phyloP scores from a whole-genome alignment of 164 flowering plant genomes.

The Magnolia officinalis region DNA sequence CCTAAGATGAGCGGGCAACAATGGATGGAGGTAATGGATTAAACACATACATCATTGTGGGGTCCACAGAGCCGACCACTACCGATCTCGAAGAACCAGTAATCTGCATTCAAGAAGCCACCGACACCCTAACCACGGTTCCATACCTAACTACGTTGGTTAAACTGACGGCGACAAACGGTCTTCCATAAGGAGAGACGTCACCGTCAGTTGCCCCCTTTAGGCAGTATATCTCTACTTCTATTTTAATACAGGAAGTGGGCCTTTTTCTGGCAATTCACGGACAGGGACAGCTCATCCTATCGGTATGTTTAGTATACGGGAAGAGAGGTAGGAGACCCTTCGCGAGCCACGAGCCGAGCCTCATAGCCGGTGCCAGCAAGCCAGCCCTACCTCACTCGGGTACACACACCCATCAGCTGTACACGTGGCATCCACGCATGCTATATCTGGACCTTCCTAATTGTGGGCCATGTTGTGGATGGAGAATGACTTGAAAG shows the following conservation, averaged over 20 bases:
- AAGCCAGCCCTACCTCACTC: background rate
- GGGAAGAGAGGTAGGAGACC: background rate
- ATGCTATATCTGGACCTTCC: no score
- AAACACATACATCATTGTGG: no score
- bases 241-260: background rate
- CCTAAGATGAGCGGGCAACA: no score
- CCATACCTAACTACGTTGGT: slow-evolving; percentile 6
- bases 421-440: no score
- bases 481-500: no score
- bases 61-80: no score
- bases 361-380: background rate
- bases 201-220: slow-evolving; percentile 30
- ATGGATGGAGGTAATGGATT: no score
- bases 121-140: slow-evolving; percentile 22
- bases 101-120: background rate
- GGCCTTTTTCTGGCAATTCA: background rate
- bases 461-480: no score
- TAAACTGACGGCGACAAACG: slow-evolving; percentile 33
- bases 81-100: no score
- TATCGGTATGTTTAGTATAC: slow-evolving; percentile 18
- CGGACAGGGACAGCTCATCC: slow-evolving; percentile 37
- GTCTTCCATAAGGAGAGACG: slow-evolving; percentile 34
- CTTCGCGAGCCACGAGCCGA: background rate
- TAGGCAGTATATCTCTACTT: background rate
- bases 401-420: no score